Evolutionary conservation across 2,329 filamentous ascomycete species (phyloP).

Genomic region (Fusarium sp.): DNA sequence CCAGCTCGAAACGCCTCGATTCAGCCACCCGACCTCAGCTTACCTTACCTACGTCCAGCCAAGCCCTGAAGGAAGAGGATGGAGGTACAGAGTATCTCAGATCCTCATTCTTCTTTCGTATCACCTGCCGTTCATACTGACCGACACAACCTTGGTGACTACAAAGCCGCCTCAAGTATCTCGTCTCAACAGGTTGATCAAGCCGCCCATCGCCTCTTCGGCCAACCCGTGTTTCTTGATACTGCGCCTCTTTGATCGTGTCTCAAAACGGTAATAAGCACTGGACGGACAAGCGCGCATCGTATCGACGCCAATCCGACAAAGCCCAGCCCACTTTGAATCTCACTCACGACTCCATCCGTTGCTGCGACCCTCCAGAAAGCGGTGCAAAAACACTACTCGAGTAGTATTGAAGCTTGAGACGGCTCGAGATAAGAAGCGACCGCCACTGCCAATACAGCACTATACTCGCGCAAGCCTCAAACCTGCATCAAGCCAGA

Average conservation of each 20-base stretch:
- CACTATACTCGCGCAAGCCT: slow-evolving; percentile 1
- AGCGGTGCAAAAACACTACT: neutral
- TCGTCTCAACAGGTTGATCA: neutral
- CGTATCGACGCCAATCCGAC: slow-evolving; percentile 20
- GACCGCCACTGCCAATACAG: neutral
- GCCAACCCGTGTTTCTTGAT: slow-evolving; percentile 2
- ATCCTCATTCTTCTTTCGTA: neutral
- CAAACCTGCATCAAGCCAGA: slow-evolving; percentile 18
- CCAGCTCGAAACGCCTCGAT: slow-evolving; percentile 33
- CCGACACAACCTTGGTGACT: neutral
- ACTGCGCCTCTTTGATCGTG: slow-evolving; percentile 32
- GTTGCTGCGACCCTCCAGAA: slow-evolving; percentile 1
- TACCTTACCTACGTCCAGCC: neutral
- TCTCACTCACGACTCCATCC: slow-evolving; percentile 11
- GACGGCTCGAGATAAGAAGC: neutral
- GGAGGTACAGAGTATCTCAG: neutral
- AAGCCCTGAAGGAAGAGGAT: neutral
- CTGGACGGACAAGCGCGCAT: slow-evolving; percentile 11
- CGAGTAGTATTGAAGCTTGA: neutral
- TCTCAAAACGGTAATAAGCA: slow-evolving; percentile 19
- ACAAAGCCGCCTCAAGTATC: neutral
- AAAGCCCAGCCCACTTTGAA: slow-evolving; percentile 19
- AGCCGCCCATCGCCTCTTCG: slow-evolving; percentile 6
- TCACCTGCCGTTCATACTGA: neutral
- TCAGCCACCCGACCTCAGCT: slow-evolving; percentile 40